Percentiles rank a stretch among this genome's conserved stretches.
Evolutionary conservation across 2,329 filamentous ascomycete species (phyloP).

Genomic region (Zymoseptoria tritici): DNA sequence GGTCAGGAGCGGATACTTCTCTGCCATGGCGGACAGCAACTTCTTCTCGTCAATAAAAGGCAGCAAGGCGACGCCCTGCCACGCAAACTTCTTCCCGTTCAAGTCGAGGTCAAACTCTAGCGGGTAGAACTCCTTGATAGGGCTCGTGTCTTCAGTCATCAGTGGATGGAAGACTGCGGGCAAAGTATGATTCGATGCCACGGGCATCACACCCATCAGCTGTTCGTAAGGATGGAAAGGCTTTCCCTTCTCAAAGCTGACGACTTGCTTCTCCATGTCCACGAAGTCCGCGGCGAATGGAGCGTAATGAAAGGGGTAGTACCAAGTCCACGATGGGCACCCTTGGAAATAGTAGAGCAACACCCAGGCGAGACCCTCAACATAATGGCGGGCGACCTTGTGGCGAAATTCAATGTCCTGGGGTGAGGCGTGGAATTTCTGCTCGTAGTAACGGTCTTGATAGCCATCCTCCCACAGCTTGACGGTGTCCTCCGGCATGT

Average conservation of each 20-base stretch:
- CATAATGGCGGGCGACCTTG: constrained; percentile 83
- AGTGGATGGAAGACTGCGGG: constrained; percentile 81
- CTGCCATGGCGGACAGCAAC: constrained; percentile 71
- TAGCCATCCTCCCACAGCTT: constrained; percentile 94
- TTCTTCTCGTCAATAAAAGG: constrained; percentile 94
- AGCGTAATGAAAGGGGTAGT: constrained; percentile 96
- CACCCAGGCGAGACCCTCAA: constrained; percentile 92
- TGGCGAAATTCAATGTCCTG: constrained; percentile 79
- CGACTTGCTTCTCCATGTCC: constrained; percentile 68
- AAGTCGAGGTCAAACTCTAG: constrained; percentile 88
- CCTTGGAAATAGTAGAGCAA: constrained; percentile 96
- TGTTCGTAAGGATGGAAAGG: constrained; percentile 93
- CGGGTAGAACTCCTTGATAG: constrained; percentile 96
- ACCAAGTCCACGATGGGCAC: constrained; percentile 98
- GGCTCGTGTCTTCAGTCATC: constrained; percentile 80
- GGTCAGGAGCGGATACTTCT: constrained; percentile 71
- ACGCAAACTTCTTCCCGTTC: constrained; percentile 97
- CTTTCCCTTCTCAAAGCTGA: constrained; percentile 74
- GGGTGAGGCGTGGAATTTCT: constrained; percentile 83
- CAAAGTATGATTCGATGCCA: constrained; percentile 84
- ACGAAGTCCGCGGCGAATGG: constrained; percentile 95
- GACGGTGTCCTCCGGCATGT: constrained; percentile 69
- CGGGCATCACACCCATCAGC: constrained; percentile 93
- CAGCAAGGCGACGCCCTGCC: constrained; percentile 89
- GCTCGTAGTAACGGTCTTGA: constrained; percentile 89